These are phyloP conservation scores for Colletotrichum kahawae DNA, from an alignment of 2,329 filamentous ascomycete genomes.

Conservation along the genomic window DNA sequence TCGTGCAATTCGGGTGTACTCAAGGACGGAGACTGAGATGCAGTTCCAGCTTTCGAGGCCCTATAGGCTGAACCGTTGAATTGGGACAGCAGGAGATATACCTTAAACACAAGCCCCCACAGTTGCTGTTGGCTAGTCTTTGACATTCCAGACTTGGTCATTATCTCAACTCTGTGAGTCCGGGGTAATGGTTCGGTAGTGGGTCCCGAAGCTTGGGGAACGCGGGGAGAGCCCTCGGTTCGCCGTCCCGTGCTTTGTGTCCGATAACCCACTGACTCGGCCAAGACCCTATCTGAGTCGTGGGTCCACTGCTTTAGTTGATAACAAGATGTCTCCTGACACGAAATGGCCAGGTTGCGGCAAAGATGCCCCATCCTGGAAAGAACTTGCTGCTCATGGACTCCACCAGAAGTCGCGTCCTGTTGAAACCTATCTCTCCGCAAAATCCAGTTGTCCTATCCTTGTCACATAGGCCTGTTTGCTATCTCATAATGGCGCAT, in stretches of 20 bases:
- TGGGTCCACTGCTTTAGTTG: too few relatives aligned
- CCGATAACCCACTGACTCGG: not conserved
- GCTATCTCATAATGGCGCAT: not conserved
- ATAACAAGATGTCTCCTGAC: not conserved
- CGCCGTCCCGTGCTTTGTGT: not conserved
- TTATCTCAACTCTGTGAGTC: constrained; percentile 1
- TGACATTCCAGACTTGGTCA: not conserved
- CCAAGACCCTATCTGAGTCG: not conserved
- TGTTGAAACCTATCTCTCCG: not conserved
- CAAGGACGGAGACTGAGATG: not conserved
- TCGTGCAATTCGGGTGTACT: not conserved
- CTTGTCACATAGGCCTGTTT: not conserved
- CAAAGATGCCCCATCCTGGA: not conserved
- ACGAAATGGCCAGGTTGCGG: not conserved
- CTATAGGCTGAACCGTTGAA: not conserved
- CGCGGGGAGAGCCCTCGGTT: not conserved
- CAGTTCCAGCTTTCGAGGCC: not conserved
- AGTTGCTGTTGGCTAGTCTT: not conserved
- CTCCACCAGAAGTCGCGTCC: not conserved
- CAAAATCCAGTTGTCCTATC: not conserved
- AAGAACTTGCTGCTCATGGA: not conserved
- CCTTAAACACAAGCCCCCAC: not conserved
- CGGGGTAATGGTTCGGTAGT: not conserved
- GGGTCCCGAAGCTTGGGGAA: not conserved
- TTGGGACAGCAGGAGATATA: not conserved